Evolutionary conservation across 176 grass and related monocot genomes (phyloP).

Genomic region (Rhynchospora pubera): DNA sequence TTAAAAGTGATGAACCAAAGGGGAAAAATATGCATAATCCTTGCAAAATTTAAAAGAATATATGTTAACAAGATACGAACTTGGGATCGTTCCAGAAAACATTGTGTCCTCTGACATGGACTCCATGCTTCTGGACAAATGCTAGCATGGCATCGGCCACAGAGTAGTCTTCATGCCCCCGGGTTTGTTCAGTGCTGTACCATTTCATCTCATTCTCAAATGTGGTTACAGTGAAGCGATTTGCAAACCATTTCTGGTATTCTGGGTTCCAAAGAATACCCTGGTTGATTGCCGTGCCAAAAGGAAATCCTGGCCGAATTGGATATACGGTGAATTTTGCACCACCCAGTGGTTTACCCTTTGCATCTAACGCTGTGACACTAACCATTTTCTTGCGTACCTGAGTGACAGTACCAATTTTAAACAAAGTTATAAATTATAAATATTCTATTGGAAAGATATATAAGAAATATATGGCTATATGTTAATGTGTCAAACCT

Average conservation of each 20-base stretch:
- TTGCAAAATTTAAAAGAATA: not conserved
- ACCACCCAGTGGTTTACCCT: slow-evolving; percentile 38
- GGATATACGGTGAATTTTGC: slow-evolving; percentile 46
- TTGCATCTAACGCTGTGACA: slow-evolving; percentile 29
- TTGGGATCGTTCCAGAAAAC: slow-evolving; percentile 67
- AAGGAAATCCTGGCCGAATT: slow-evolving; percentile 45
- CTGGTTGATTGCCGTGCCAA: slow-evolving; percentile 55
- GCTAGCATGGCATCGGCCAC: slow-evolving; percentile 61
- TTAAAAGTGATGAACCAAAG: not conserved
- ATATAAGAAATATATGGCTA: not conserved
- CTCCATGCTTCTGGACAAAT: slow-evolving; percentile 39
- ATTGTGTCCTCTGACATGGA: slow-evolving; percentile 68
- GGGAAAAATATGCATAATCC: not conserved
- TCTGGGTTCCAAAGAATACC: slow-evolving; percentile 45
- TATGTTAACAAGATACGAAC: slow-evolving; percentile 4
- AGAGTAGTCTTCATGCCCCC: slow-evolving; percentile 49
- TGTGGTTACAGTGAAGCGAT: slow-evolving; percentile 81
- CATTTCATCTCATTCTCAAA: slow-evolving; percentile 99
- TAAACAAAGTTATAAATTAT: not conserved
- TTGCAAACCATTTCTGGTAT: slow-evolving; percentile 70
- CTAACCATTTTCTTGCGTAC: slow-evolving; percentile 25
- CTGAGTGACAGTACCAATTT: not conserved
- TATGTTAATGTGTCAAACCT: slow-evolving; percentile 15
- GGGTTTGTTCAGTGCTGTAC: slow-evolving; percentile 47
- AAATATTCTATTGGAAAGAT: not conserved